phyloP scores from a whole-genome alignment of 345 rosid genomes.

The Linum usitatissimum region DNA sequence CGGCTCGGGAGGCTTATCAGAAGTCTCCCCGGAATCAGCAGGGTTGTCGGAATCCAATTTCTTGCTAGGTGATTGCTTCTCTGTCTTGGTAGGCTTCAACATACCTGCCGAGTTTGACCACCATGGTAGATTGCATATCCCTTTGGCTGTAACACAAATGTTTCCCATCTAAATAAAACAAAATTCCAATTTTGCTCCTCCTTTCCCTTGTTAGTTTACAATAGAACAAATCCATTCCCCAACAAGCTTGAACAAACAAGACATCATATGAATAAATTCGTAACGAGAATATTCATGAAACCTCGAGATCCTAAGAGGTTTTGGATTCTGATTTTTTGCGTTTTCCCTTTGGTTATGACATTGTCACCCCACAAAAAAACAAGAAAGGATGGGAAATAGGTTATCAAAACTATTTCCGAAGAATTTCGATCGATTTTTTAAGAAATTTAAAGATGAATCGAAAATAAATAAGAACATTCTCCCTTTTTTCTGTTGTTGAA shows the following conservation, averaged over 20 bases:
- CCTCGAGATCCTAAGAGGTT: neutral
- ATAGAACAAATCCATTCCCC: neutral
- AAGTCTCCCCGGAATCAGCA: neutral
- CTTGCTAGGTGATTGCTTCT: neutral
- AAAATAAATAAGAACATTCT: neutral
- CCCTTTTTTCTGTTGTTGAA: neutral
- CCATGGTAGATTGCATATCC: neutral
- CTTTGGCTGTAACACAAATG: neutral
- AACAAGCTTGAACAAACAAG: no score
- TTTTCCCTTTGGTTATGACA: no score
- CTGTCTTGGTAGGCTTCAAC: neutral
- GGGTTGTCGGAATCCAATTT: neutral
- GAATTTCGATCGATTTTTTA: no score
- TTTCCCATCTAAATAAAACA: neutral
- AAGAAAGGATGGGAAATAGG: no score
- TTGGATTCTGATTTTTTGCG: no score
- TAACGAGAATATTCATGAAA: no score
- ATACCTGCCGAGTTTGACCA: neutral
- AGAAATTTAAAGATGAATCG: neutral
- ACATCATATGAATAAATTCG: neutral
- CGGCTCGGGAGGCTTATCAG: neutral
- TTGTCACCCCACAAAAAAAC: no score
- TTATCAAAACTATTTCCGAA: no score
- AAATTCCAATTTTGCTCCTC: neutral
- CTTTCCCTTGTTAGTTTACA: no score